Evolutionary conservation across 768 basidiomycete species (phyloP), one percentile per base, ranked within the genome.

Genomic region (Fomitopsis pulvina): DNA sequence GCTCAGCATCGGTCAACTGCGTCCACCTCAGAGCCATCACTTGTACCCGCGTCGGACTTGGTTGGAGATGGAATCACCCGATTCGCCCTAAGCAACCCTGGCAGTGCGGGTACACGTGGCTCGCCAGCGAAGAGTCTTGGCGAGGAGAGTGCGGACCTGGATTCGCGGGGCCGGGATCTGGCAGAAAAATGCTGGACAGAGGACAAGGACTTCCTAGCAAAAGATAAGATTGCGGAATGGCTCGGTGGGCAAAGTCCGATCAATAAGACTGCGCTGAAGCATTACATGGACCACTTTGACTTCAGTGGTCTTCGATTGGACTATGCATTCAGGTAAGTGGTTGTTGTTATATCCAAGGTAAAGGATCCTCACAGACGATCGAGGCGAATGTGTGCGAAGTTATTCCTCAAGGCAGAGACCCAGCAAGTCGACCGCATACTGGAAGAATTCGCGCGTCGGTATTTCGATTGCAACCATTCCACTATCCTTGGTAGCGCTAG

Each of bases 361-460:
- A 21, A 21, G 26, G 7, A 7, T 12, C 37, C 25, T 28, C 21
- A 2, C 29, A n/a, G 10, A 48, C 49, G 26, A 52, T 14, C 24
- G 57, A 93, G 94, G 53, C 84, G 83, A 21, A 71, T 99, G 10
- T 97, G 94, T 63, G 83, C 84, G 11, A 96, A 95, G 64, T 76
- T 99, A 2, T 97, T 79, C 64, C 77, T 99, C 52, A 94, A 92
- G 66, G 96, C 84, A 1, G 96, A 99, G 66, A 95, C 95, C 0
- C 96, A 99, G 62, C 94, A 98, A 69, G 87, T 99, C 38, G 96
- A 98, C 65, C 84, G 96, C 38, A 97, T 99, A 53, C 75, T 99
- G 4, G 92, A 92, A 52, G 85, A 83, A 54, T 97, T 99, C 59
- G 90, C 90, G 59, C 73, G 81, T 34, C 81, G 92, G 8, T 99